These are phyloP conservation scores for Alloteropsis semialata DNA, from an alignment of 176 grass and related monocot species.

Conservation along the genomic window DNA sequence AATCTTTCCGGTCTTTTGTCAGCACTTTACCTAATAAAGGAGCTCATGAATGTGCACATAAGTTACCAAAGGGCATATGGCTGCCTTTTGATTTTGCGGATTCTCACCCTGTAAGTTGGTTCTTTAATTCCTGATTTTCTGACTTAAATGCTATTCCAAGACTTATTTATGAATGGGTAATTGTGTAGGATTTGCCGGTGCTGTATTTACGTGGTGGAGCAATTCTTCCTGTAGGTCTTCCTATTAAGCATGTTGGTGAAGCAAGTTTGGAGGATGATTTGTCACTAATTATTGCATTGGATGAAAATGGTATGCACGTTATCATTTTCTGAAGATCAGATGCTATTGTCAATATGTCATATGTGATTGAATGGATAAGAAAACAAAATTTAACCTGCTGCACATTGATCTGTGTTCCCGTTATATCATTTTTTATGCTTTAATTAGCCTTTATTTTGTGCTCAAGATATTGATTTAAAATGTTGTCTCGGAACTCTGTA, in stretches of 20 bases:
- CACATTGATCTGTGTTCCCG: background rate
- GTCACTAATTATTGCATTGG: constrained; percentile 73
- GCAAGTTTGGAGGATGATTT: constrained; percentile 83
- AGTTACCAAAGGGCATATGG: constrained; percentile 80
- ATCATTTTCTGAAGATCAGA: constrained; percentile 12
- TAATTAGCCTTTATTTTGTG: background rate
- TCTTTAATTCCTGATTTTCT: constrained; percentile 16
- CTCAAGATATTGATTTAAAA: background rate
- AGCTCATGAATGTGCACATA: constrained; percentile 64
- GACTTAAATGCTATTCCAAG: background rate
- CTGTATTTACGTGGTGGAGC: constrained; percentile 82
- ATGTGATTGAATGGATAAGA: constrained; percentile 7
- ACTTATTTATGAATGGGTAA: constrained; percentile 8
- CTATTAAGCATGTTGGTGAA: constrained; percentile 84
- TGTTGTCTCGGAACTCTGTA: background rate
- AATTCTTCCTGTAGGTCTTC: constrained; percentile 85
- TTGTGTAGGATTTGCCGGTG: constrained; percentile 72
- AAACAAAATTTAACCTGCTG: background rate
- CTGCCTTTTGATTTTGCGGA: constrained; percentile 84
- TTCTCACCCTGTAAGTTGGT: constrained; percentile 81
- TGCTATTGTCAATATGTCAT: background rate
- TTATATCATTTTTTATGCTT: background rate
- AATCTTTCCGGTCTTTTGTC: constrained; percentile 24
- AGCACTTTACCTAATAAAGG: constrained; percentile 72
- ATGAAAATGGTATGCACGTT: constrained; percentile 66